phyloP scores from a whole-genome alignment of 306 rosid genomes.

The Vigna hirtella region DNA sequence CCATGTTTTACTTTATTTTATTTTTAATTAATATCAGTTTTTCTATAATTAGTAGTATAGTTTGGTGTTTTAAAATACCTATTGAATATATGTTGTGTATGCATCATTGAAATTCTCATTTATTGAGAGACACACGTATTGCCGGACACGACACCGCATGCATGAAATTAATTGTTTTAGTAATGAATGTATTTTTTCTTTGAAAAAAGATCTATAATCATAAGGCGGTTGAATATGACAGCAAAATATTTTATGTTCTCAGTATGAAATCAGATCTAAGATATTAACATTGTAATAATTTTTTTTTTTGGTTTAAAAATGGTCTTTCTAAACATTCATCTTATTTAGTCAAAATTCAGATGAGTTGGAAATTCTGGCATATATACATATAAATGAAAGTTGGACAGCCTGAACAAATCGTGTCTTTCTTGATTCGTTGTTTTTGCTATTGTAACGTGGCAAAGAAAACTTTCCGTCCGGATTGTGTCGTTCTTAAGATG shows the following conservation, averaged over 20 bases:
- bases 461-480: neutral
- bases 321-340: neutral
- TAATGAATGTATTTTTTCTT: neutral
- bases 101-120: slow-evolving; percentile 21
- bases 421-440: neutral
- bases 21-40: neutral
- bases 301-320: neutral
- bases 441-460: neutral
- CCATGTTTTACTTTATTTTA: neutral
- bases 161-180: slow-evolving; percentile 34
- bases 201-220: slow-evolving; percentile 27
- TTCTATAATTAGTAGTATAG: neutral
- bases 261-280: neutral
- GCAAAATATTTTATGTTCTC: slow-evolving; percentile 5
- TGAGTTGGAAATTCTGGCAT: neutral
- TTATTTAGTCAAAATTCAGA: neutral
- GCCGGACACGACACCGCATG: slow-evolving; percentile 43
- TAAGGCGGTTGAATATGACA: slow-evolving; percentile 42
- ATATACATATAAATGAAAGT: neutral
- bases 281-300: neutral
- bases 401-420: neutral
- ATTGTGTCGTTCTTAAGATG: slow-evolving; percentile 38
- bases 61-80: slow-evolving; percentile 24
- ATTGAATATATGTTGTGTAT: slow-evolving; percentile 32
- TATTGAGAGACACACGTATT: slow-evolving; percentile 40